Evolutionary conservation across 208 protist genomes (phyloP), one percentile per base, ranked within the genome.

Genomic region (Endotrypanum monterogeii): DNA sequence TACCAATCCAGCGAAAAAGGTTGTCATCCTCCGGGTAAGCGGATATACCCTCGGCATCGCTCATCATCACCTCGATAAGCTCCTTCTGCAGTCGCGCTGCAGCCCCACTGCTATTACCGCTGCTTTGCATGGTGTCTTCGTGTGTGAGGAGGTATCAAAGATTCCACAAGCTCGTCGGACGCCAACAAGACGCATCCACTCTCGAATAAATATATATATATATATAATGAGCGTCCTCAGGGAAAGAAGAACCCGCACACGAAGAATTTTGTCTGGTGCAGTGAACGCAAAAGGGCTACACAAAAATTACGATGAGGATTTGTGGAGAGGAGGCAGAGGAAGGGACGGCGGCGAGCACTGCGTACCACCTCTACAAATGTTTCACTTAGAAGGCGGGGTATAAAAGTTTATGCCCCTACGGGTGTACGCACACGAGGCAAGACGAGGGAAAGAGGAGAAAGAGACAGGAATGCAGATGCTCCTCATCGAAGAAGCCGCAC

Each of bases 1-100:
- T 98, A 14, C 83, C 96, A 23, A 93, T 87, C 96, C 98, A 99
- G 54, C 89, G 79, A 58, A 98, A 98, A 30, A 99, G 83, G 80
- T 98, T 97, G 63, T 98, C 95, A 48, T 96, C 95, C 23, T 96
- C 78, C 9, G 98, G 98, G 77, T 98, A 99, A 48, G 98, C 98
- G 11, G 93, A 97, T 58, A 99, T 94, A 67, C 96, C 96, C 58
- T 92, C 83, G 35, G 80, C 88, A 32, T 79, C 84, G 52, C 75
- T 80, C 83, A 93, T 96, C 94, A 99, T 97, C 68, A 99, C 86
- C 76, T 96, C 86, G 92, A 98, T 97, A 56, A 99, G 86, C 71
- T 99, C 97, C 67, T 94, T 94, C 77, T 98, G 91, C 41, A 99
- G 84, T 30, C 95, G 90, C 67, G 82, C 84, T 7, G 94, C 83